phyloP scores from a whole-genome alignment of 495 filamentous ascomycete species.

The Hypoxylon perforatum region DNA sequence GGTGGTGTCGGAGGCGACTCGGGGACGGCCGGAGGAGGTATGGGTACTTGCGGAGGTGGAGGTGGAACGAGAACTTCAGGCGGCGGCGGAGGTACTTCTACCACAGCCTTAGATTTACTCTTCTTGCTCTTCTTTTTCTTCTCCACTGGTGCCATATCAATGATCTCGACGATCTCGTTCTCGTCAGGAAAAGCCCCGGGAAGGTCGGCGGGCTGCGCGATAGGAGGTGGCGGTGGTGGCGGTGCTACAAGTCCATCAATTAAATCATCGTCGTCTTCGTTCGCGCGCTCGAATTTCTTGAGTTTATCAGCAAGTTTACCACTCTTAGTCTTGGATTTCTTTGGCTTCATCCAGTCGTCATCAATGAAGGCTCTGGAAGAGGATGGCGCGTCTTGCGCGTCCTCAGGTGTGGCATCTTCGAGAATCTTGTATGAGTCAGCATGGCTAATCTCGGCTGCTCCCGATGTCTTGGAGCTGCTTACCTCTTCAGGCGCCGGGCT shows the following conservation, averaged over 20 bases:
- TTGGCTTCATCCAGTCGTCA: slow-evolving; percentile 49
- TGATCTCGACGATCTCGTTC: slow-evolving; percentile 58
- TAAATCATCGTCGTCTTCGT: slow-evolving; percentile 45
- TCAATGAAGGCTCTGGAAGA: slow-evolving; percentile 41
- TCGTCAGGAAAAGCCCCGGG: slow-evolving; percentile 63
- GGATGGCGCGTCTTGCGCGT: slow-evolving; percentile 48
- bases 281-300: slow-evolving; percentile 61
- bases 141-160: slow-evolving; percentile 59
- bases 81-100: slow-evolving; percentile 34
- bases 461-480: slow-evolving; percentile 33
- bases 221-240: slow-evolving; percentile 50
- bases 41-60: slow-evolving; percentile 47
- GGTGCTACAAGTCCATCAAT: slow-evolving; percentile 43
- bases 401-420: slow-evolving; percentile 48
- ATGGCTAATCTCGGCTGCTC: slow-evolving; percentile 46
- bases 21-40: slow-evolving; percentile 58
- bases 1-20: slow-evolving; percentile 57
- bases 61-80: slow-evolving; percentile 46
- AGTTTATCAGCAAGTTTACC: slow-evolving; percentile 64
- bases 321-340: slow-evolving; percentile 55
- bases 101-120: slow-evolving; percentile 47
- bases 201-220: slow-evolving; percentile 50
- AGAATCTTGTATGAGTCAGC: slow-evolving; percentile 57
- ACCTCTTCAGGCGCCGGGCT: slow-evolving; percentile 43
- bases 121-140: slow-evolving; percentile 58